Base-by-base conservation (phyloP, 345 rosid genomes). In the Populus pruinosa region DNA sequence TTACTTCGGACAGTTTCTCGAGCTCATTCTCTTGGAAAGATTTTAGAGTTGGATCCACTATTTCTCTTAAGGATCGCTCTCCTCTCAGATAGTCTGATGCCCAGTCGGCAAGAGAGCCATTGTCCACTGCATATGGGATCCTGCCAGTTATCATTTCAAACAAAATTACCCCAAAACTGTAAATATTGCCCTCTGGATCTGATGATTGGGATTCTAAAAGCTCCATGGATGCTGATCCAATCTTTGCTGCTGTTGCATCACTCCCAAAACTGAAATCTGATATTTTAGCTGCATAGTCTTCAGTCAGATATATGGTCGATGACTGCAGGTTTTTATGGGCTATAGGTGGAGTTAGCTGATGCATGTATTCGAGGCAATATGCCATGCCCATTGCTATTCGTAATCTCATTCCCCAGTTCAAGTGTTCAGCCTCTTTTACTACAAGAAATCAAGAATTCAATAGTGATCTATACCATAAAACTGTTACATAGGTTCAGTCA, bases 251-350 rank as follows among this genome's bases (percentile, higher is more conserved):
- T 8, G 83, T 84, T 70, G 74, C 77, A 72, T 84, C 85, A 70
- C 82, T 90, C 85, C 85, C 82, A 83, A 89, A 86, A 76, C 89
- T 84, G 72, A 92, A 91, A 80, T 96, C 96, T 0, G 96, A 89
- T 83, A 96, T 68, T 86, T 96, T 96, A 67, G 97, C 97, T 4
- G 99, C 99, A n/a, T 93, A 90, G 71, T 96, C 99, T 85, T 93
- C 98, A 1, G 93, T 84, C 62, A 94, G 91, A 84, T 88, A 90
- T 50, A 96, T 74, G n/a, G 90, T 85, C 55, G 91, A 88, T 12
- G 98, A 89, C 75, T 81, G 90, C 73, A 96, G 87, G 77, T 80
- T 88, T 77, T 84, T 72, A 74, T 85, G 93, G 55, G 87, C 77
- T 47, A 93, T 73, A 18, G 95, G 92, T 72, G 98, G 99, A 80